Conservation (phyloP, 2,329 filamentous ascomycete genomes). For the Atkinsonella hypoxylon region DNA sequence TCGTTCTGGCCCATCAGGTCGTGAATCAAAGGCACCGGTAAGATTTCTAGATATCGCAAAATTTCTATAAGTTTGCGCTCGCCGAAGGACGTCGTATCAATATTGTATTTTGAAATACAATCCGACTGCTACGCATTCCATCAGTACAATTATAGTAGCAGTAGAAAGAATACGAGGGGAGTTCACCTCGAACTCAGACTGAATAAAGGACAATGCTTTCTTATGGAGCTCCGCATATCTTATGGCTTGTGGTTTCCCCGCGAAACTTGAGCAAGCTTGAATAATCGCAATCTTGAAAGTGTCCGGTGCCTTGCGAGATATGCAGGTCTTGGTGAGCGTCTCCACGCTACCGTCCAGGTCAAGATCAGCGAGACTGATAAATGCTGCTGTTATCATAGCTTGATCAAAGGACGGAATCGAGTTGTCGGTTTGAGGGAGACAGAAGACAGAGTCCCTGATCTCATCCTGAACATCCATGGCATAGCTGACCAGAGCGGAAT, state of each 20-base stretch:
- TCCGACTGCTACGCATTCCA: not conserved
- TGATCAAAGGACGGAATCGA: constrained; percentile 45
- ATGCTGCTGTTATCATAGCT: constrained; percentile 53
- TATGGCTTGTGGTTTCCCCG: constrained; percentile 34
- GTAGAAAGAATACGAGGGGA: not conserved
- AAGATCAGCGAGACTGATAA: constrained; percentile 52
- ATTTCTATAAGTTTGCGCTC: constrained; percentile 23
- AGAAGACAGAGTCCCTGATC: constrained; percentile 53
- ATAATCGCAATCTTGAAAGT: constrained; percentile 52
- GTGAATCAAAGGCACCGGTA: constrained; percentile 24
- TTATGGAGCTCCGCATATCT: constrained; percentile 44
- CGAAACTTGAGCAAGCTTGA: constrained; percentile 51
- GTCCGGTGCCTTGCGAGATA: constrained; percentile 42
- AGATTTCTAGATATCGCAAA: constrained; percentile 44
- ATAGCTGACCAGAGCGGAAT: constrained; percentile 53
- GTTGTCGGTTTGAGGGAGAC: constrained; percentile 32
- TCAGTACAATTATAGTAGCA: not conserved
- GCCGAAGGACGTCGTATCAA: constrained; percentile 16
- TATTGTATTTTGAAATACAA: constrained; percentile 9
- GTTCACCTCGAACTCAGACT: constrained; percentile 1
- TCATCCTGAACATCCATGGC: constrained; percentile 60
- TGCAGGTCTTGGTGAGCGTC: constrained; percentile 42
- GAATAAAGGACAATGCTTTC: constrained; percentile 44
- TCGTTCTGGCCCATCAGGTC: constrained; percentile 16
- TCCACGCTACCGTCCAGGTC: constrained; percentile 47